Evolutionary conservation across 768 basidiomycete genomes (phyloP).

Genomic region (Lentinula sp.): DNA sequence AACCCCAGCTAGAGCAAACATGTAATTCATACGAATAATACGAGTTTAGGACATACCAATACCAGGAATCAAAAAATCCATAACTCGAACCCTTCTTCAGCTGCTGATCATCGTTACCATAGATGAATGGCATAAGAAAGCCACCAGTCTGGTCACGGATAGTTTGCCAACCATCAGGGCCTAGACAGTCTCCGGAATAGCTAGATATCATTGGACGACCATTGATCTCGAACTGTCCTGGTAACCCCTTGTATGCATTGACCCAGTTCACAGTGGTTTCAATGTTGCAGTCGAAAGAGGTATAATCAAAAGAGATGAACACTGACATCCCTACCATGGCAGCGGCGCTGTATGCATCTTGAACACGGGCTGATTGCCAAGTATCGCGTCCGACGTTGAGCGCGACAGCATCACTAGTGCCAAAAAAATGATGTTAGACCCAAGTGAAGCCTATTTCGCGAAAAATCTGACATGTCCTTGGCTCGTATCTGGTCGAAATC

Average conservation of each 20-base stretch:
- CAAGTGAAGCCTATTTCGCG: background rate
- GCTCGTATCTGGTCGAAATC: slow-evolving; percentile 35
- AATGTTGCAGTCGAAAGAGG: slow-evolving; percentile 41
- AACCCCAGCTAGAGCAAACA: slow-evolving; percentile 41
- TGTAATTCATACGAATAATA: background rate
- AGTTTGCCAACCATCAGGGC: background rate
- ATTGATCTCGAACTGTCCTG: background rate
- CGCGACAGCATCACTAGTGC: slow-evolving; percentile 52
- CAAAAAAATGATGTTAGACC: background rate
- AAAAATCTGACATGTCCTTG: slow-evolving; percentile 30
- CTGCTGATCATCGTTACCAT: slow-evolving; percentile 42
- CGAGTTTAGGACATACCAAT: slow-evolving; percentile 27
- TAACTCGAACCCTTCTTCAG: slow-evolving; percentile 30
- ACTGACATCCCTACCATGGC: slow-evolving; percentile 33
- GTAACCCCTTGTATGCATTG: background rate
- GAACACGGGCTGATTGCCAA: slow-evolving; percentile 45
- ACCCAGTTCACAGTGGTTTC: slow-evolving; percentile 7
- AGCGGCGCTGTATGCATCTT: slow-evolving; percentile 47
- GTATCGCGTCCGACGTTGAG: slow-evolving; percentile 52
- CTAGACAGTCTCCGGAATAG: background rate
- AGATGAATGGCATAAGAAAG: slow-evolving; percentile 46
- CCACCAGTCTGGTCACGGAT: slow-evolving; percentile 40
- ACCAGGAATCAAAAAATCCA: slow-evolving; percentile 37
- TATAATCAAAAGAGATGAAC: slow-evolving; percentile 54
- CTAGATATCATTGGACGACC: slow-evolving; percentile 2